phyloP scores from a whole-genome alignment of 2,329 filamentous ascomycete genomes.

The Aspergillus piperis region DNA sequence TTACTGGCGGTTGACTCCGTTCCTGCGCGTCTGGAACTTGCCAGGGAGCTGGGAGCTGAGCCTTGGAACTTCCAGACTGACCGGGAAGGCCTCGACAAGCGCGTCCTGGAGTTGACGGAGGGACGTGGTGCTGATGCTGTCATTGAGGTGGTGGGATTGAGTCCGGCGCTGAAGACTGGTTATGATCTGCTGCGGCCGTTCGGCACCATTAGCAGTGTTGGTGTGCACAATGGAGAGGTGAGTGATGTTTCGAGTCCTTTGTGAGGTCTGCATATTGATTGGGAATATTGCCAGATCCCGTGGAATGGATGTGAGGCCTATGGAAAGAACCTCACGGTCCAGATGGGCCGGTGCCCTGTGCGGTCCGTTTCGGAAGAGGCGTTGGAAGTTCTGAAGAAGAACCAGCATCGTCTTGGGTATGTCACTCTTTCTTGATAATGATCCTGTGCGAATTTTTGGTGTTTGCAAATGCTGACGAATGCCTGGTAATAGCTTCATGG shows the following conservation, averaged over 20 bases:
- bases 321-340: constrained; percentile 69
- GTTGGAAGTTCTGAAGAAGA: constrained; percentile 64
- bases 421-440: constrained; percentile 26
- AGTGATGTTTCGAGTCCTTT: constrained; percentile 18
- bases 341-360: constrained; percentile 77
- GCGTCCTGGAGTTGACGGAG: constrained; percentile 72
- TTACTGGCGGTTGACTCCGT: constrained; percentile 80
- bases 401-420: constrained; percentile 67
- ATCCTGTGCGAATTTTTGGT: not conserved
- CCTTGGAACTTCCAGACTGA: constrained; percentile 76
- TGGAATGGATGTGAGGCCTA: constrained; percentile 66
- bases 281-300: constrained; percentile 54
- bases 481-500: constrained; percentile 64
- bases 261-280: constrained; percentile 23
- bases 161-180: constrained; percentile 67
- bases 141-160: constrained; percentile 74
- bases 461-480: constrained; percentile 21
- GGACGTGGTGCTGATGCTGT: constrained; percentile 84
- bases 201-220: constrained; percentile 73
- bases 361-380: constrained; percentile 68
- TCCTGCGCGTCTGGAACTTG: constrained; percentile 71
- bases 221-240: constrained; percentile 73
- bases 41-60: constrained; percentile 74
- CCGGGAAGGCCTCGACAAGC: constrained; percentile 63
- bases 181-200: constrained; percentile 73